These are phyloP conservation scores for Ophioceras dolichostomum DNA, from an alignment of 2,329 filamentous ascomycete species.

Conservation along the genomic window DNA sequence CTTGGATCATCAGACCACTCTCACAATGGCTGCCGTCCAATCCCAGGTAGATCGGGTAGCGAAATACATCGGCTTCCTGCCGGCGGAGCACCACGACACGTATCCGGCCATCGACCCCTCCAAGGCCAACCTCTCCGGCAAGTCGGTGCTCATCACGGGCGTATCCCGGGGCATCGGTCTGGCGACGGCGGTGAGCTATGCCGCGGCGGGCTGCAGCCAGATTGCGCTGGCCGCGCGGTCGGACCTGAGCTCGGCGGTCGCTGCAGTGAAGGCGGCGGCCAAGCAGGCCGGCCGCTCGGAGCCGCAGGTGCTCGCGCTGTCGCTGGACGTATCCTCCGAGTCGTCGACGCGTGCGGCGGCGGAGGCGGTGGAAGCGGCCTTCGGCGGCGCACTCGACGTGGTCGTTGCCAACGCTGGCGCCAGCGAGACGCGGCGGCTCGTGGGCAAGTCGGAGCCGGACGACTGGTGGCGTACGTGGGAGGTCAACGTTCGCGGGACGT, in stretches of 20 bases:
- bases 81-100: background rate
- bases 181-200: slow-evolving; percentile 31
- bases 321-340: slow-evolving; percentile 21
- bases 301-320: slow-evolving; percentile 14
- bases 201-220: slow-evolving; percentile 21
- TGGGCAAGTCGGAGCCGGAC: slow-evolving; percentile 23
- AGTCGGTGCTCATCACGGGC: slow-evolving; percentile 31
- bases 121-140: background rate
- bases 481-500: slow-evolving; percentile 36
- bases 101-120: background rate
- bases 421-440: slow-evolving; percentile 20
- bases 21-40: too few relatives aligned
- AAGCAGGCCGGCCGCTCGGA: slow-evolving; percentile 11
- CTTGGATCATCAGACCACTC: too few relatives aligned
- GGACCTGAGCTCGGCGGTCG: slow-evolving; percentile 22
- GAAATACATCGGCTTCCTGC: background rate
- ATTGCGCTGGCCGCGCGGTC: slow-evolving; percentile 40
- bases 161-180: slow-evolving; percentile 44
- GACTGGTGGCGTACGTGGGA: slow-evolving; percentile 35
- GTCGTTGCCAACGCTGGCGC: slow-evolving; percentile 28
- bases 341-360: slow-evolving; percentile 20
- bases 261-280: slow-evolving; percentile 22
- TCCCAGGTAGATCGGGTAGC: too few relatives aligned
- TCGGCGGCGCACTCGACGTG: slow-evolving; percentile 22
- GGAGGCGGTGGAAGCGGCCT: slow-evolving; percentile 14